These are phyloP conservation scores for Mycocentrospora acerina DNA, from an alignment of 2,329 filamentous ascomycete species.

Conservation along the genomic window DNA sequence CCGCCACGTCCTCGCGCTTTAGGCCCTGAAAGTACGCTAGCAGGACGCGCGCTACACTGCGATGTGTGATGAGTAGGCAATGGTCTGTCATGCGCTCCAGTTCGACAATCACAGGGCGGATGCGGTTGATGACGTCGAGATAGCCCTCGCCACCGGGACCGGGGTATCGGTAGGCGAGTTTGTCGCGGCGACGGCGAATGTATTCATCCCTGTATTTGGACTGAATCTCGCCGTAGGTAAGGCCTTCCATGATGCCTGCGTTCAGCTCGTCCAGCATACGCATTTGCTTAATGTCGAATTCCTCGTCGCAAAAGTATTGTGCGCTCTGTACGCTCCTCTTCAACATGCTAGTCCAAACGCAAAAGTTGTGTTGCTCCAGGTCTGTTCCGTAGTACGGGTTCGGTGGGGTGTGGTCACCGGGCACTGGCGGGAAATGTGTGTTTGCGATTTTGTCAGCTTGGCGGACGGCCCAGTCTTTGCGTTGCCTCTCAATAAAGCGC, in stretches of 20 bases:
- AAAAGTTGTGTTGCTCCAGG: constrained; percentile 77
- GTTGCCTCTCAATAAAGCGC: constrained; percentile 79
- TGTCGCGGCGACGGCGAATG: constrained; percentile 74
- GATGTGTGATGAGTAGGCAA: constrained; percentile 87
- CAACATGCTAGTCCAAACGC: constrained; percentile 98
- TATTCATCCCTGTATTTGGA: constrained; percentile 80
- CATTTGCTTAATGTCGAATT: constrained; percentile 94
- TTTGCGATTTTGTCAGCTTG: constrained; percentile 76
- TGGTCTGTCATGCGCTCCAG: constrained; percentile 97
- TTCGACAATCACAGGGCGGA: constrained; percentile 94
- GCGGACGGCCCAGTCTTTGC: constrained; percentile 77
- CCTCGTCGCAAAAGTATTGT: constrained; percentile 89
- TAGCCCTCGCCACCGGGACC: constrained; percentile 96
- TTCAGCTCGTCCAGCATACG: constrained; percentile 97
- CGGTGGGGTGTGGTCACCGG: constrained; percentile 89
- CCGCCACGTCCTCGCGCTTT: constrained; percentile 85
- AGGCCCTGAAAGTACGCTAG: constrained; percentile 97
- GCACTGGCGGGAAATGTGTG: constrained; percentile 82
- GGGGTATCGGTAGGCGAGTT: constrained; percentile 94
- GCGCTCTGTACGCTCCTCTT: constrained; percentile 85
- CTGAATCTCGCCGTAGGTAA: constrained; percentile 91
- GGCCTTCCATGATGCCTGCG: constrained; percentile 86
- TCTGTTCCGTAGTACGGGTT: constrained; percentile 73
- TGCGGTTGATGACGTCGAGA: constrained; percentile 91
- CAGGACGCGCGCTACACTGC: constrained; percentile 86